Percentiles rank a stretch among this genome's conserved stretches.
phyloP scores from a whole-genome alignment of 1,139 yeast species.

The Yamadazyma sp. region DNA sequence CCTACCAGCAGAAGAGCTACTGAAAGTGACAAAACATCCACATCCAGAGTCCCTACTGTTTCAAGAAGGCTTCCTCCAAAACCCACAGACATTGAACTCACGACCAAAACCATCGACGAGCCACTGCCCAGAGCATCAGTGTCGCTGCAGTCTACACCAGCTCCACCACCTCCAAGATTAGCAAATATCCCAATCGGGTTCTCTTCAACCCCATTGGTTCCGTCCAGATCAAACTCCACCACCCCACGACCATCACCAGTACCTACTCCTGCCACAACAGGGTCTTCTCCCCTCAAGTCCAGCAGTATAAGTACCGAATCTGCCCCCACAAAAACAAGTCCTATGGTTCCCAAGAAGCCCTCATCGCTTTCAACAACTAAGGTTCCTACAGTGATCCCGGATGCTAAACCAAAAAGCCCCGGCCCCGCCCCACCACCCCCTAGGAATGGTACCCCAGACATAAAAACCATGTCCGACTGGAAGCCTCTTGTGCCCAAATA shows the following conservation, averaged over 20 bases:
- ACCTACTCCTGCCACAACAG: conserved; percentile 6
- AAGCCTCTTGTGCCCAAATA: conserved; percentile 55
- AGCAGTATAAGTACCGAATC: conserved; percentile 5
- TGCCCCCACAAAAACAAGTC: conserved; percentile 18
- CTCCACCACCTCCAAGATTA: conserved; percentile 29
- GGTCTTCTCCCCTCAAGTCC: not conserved
- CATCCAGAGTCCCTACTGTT: not conserved
- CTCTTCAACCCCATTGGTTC: conserved; percentile 40
- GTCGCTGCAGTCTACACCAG: conserved; percentile 6
- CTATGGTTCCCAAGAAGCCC: conserved; percentile 42
- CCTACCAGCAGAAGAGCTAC: conserved; percentile 27
- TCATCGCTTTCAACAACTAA: conserved; percentile 20
- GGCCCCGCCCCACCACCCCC: conserved; percentile 32
- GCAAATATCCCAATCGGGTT: conserved; percentile 34
- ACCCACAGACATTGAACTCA: conserved; percentile 17
- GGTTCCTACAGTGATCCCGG: conserved; percentile 9
- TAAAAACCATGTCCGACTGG: conserved; percentile 52
- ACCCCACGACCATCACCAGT: conserved; percentile 21
- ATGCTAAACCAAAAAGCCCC: conserved; percentile 6
- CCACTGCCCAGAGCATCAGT: not conserved
- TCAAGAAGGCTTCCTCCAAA: conserved; percentile 24
- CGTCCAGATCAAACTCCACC: conserved; percentile 33
- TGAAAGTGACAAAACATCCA: conserved; percentile 9
- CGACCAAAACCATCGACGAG: not conserved
- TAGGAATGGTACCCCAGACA: conserved; percentile 12